Percentiles rank a stretch among this genome's conserved stretches.
Evolutionary conservation across 768 basidiomycete species (phyloP).

Genomic region (Mycena polygramma): DNA sequence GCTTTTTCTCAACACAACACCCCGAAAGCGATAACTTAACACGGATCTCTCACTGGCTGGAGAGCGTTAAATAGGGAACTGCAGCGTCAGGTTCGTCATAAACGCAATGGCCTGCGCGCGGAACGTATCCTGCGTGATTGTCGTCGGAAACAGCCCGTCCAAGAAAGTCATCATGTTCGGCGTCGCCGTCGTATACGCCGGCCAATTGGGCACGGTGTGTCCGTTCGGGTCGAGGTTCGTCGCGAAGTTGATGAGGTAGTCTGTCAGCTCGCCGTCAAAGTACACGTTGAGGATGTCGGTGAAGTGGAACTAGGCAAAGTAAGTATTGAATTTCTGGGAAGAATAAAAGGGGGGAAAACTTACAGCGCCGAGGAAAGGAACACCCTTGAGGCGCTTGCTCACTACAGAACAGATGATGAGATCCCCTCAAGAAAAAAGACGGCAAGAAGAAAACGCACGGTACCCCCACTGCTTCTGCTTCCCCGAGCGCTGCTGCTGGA

Average conservation of each 20-base stretch:
- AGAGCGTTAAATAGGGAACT: slow-evolving; percentile 45
- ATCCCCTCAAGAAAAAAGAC: neutral
- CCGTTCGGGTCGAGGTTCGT: slow-evolving; percentile 60
- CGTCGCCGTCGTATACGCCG: slow-evolving; percentile 51
- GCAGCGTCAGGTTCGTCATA: slow-evolving; percentile 49
- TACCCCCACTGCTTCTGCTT: slow-evolving; percentile 56
- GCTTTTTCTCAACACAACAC: neutral
- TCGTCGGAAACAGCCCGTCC: slow-evolving; percentile 49
- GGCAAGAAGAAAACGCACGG: too few species aligned
- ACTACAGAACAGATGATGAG: slow-evolving; percentile 45
- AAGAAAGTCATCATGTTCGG: slow-evolving; percentile 57
- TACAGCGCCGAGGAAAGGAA: slow-evolving; percentile 60
- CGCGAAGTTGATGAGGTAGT: slow-evolving; percentile 62
- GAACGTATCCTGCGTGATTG: slow-evolving; percentile 59
- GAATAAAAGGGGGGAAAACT: slow-evolving; percentile 27
- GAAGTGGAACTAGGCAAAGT: slow-evolving; percentile 51
- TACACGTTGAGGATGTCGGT: slow-evolving; percentile 60
- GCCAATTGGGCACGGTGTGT: slow-evolving; percentile 55
- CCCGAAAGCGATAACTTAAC: neutral
- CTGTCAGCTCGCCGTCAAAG: slow-evolving; percentile 56
- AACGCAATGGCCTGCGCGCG: slow-evolving; percentile 54
- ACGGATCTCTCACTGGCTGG: too few species aligned
- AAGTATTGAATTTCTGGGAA: neutral
- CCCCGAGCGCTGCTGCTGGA: slow-evolving; percentile 55
- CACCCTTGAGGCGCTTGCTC: slow-evolving; percentile 58